Evolutionary conservation across 441 rosid species (phyloP).

Genomic region (Pelargonium australe): DNA sequence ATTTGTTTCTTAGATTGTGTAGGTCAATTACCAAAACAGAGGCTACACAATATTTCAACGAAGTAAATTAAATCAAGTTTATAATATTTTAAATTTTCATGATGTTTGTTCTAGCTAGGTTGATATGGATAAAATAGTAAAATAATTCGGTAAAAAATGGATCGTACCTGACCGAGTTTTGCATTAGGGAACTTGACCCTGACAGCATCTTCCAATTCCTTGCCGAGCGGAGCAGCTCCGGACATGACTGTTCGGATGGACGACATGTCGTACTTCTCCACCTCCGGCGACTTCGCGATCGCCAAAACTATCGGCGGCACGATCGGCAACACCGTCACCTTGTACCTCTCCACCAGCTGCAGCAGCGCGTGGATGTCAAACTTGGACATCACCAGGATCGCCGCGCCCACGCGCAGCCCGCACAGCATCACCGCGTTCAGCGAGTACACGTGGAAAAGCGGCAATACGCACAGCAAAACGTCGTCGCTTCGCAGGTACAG

Average conservation of each 20-base stretch:
- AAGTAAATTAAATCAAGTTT: too few species aligned
- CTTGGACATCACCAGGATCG: slow-evolving; percentile 23
- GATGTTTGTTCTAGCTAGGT: too few species aligned
- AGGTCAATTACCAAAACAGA: too few species aligned
- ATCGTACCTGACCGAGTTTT: slow-evolving; percentile 23
- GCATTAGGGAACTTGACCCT: slow-evolving; percentile 24
- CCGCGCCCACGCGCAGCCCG: slow-evolving; percentile 24
- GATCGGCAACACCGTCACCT: slow-evolving; percentile 20
- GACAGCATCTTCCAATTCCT: slow-evolving; percentile 24
- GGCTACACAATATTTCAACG: too few species aligned
- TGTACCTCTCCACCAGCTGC: slow-evolving; percentile 23
- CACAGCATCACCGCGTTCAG: slow-evolving; percentile 25
- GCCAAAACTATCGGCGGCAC: slow-evolving; percentile 23
- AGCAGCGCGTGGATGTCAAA: slow-evolving; percentile 18
- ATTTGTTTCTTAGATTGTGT: too few species aligned
- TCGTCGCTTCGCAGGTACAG: slow-evolving; percentile 23
- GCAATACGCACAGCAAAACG: slow-evolving; percentile 20
- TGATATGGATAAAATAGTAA: too few species aligned
- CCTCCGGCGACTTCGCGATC: slow-evolving; percentile 19
- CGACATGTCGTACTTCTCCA: slow-evolving; percentile 23
- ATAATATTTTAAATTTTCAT: too few species aligned
- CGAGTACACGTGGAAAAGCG: slow-evolving; percentile 24
- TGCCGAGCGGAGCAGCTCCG: slow-evolving; percentile 24
- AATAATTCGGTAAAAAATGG: too few species aligned
- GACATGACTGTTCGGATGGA: slow-evolving; percentile 24